Conservation (phyloP, 495 filamentous ascomycete genomes). For the Aspergillus funiculosus region DNA sequence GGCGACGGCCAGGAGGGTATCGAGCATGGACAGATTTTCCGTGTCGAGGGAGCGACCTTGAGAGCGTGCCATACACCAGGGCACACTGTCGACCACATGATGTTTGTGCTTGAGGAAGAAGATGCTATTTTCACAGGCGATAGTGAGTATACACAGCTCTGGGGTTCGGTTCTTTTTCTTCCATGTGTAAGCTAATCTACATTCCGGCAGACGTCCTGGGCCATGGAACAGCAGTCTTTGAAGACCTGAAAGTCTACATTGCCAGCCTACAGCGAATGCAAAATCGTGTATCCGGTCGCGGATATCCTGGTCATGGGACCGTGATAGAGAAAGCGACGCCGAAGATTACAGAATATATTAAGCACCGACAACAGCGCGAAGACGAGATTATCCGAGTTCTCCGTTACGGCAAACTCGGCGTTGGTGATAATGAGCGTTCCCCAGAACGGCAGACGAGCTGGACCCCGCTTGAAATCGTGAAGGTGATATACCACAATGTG, state of each 20-base stretch:
- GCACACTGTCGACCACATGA: constrained; percentile 83
- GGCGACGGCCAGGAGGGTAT: constrained; percentile 44
- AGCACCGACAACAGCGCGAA: constrained; percentile 73
- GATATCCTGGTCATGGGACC: constrained; percentile 83
- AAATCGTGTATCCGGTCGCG: constrained; percentile 56
- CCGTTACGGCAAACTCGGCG: constrained; percentile 32
- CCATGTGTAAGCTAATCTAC: background rate
- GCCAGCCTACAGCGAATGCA: constrained; percentile 67
- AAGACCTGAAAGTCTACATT: constrained; percentile 71
- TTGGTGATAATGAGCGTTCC: constrained; percentile 29
- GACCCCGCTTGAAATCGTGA: constrained; percentile 77
- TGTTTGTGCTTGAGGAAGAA: constrained; percentile 63
- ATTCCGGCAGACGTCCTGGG: constrained; percentile 65
- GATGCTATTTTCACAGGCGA: constrained; percentile 90
- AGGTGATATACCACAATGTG: constrained; percentile 74
- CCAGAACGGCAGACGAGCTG: constrained; percentile 37
- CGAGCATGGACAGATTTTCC: constrained; percentile 64
- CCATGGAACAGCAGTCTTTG: constrained; percentile 89
- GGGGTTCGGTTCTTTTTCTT: background rate
- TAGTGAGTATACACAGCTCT: constrained; percentile 36
- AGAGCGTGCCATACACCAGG: constrained; percentile 74
- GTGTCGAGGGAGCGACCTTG: constrained; percentile 69
- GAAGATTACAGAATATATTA: constrained; percentile 74
- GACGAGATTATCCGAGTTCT: constrained; percentile 71
- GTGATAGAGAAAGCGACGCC: constrained; percentile 60